Percentiles rank a stretch among this genome's conserved stretches.
Conservation (phyloP, 2,329 filamentous ascomycete species). For the Aspergillus sp. region DNA sequence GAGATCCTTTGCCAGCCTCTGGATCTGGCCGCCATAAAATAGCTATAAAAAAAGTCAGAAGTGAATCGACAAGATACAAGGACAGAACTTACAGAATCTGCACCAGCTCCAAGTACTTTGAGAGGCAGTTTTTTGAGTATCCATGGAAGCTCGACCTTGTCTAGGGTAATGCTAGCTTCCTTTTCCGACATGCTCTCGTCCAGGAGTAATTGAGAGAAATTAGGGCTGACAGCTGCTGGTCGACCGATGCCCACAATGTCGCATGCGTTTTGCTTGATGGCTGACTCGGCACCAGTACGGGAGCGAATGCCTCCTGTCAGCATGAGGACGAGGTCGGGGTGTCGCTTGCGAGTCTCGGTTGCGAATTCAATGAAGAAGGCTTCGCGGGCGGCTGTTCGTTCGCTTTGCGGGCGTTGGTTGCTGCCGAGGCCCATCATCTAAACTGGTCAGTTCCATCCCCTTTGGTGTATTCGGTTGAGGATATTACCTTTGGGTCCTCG, state of each 20-base stretch:
- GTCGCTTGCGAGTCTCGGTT: conserved; percentile 42
- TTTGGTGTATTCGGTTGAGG: conserved; percentile 2
- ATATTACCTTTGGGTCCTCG: conserved; percentile 46
- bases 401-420: conserved; percentile 24
- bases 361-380: conserved; percentile 67
- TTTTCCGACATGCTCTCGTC: conserved; percentile 23
- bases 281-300: conserved; percentile 46
- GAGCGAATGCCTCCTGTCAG: conserved; percentile 62
- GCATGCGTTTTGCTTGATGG: conserved; percentile 43
- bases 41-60: conserved; percentile 1
- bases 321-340: conserved; percentile 46
- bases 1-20: conserved; percentile 20
- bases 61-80: not conserved
- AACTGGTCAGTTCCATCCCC: not conserved
- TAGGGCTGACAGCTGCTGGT: conserved; percentile 42
- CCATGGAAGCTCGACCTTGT: conserved; percentile 19
- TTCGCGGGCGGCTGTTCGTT: conserved; percentile 53
- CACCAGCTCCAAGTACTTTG: conserved; percentile 23
- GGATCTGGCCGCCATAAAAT: conserved; percentile 25
- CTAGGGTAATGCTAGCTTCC: conserved; percentile 19
- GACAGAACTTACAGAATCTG: conserved; percentile 23
- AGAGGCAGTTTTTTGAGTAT: conserved; percentile 17
- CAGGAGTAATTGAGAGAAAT: conserved; percentile 31
- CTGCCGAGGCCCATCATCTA: conserved; percentile 29
- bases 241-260: conserved; percentile 48